Base-by-base conservation (phyloP, 192 early-diverging fungal genomes). In the Backusella parvicylindrica region DNA sequence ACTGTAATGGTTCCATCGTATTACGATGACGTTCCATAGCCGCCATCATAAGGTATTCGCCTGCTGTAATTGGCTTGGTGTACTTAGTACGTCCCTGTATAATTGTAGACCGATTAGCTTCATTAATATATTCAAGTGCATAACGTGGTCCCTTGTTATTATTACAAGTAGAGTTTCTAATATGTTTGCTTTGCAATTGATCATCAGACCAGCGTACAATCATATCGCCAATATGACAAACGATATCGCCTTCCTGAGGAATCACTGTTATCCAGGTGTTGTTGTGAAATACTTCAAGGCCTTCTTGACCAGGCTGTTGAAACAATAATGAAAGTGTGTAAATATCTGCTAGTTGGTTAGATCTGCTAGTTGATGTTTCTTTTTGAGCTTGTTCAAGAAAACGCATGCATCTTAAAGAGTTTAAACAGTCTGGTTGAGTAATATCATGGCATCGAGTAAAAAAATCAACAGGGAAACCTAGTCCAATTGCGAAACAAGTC, bases 191-290 rank as follows among this genome's bases (percentile, higher is more conserved):
- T 30, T 70, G 71, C 2, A 81, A 50, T 6, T 41, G 49, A 73
- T 81, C 79, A 60, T 81, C 75, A 33, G 71, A 73, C 79, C 75
- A 81, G n/a, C 79, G 75, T 49, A 77, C 76, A 26, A 81, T 81
- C 75, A 81, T 76, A 33, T 81, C 75, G 3, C 79, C 79, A 66
- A 81, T 77, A 43, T 77, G 76, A n/a, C 75, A 77, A 16, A 81
- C 79, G 71, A 81, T 67, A 18, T 76, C 75, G 15, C 67, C 79
- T 65, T 75, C 66, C 26, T 60, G 47, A 26, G 79, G 75, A 32
- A 21, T 68, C 32, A 38, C 66, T 5, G 66, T 18, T n/a, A 91
- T 38, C 66, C 35, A 68, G 32, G 32, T 21, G 11, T 68, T 37
- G 8, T 68, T 36, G 23, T 68, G 66, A 36, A 37, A 68, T 16